Evolutionary conservation across 2,329 filamentous ascomycete genomes (phyloP), one percentile per base, ranked within the genome.

Genomic region (Fulvia fulva): DNA sequence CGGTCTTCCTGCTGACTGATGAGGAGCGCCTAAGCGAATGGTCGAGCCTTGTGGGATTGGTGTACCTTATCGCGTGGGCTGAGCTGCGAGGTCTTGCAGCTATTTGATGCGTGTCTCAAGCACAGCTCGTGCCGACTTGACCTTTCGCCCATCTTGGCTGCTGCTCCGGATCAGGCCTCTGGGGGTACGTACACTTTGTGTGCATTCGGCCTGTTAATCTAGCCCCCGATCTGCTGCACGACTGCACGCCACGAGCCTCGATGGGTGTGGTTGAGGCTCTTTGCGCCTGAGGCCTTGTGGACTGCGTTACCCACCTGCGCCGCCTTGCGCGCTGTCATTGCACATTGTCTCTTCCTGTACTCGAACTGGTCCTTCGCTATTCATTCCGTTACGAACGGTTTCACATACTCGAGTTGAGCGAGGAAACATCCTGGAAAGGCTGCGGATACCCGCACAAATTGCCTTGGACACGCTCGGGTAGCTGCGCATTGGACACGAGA

Each of bases 401-500:
- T 2, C 26, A 50, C 47, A 32, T 14, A 16, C 16, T 50, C n/a
- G 25, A 32, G 47, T 50, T 12, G 47, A 21, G n/a, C 23, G n/a
- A 28, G 25, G 22, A 12, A 32, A 5, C 16, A 30, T 45, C 37
- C 37, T n/a, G 37, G n/a, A 19, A 7, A 19, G 8, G 3, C 37
- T 51, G 55, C 55, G 46, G 8, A 8, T 32, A 23, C 32, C 49
- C 54, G 45, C 25, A 9, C 9, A n/a, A n/a, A 21, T 32, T 21
- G 26, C 19, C 30, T 19, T 45, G 32, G 25, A 50, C 46, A 41
- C 19, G 30, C 44, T 54, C 59, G 61, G 49, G 26, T 55, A 51
- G 57, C 45, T 43, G 59, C 55, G 56, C 44, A 51, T 30, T 50
- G 21, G 50, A 52, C 30, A 37, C 19, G 30, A 34, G n/a, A 45